phyloP scores from a whole-genome alignment of 805 yeast genomes.

The Groenewaldozyma tartarivorans region DNA sequence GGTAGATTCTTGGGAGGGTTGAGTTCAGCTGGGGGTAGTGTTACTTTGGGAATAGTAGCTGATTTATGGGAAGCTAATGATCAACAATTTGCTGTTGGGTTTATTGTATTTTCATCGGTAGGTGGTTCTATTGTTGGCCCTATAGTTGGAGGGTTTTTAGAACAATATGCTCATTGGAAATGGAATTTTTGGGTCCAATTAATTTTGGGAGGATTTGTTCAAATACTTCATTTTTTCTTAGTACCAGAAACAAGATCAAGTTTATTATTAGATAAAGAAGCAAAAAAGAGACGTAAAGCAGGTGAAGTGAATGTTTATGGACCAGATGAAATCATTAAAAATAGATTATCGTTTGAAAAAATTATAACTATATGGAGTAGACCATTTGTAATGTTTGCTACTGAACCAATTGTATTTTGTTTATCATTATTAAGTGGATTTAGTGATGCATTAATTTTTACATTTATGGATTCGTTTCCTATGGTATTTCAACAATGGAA shows the following conservation, averaged over 20 bases:
- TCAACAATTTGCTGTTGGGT: slow-evolving; percentile 39
- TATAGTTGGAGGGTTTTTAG: slow-evolving; percentile 43
- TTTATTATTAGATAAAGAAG: slow-evolving; percentile 1
- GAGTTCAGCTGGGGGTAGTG: slow-evolving; percentile 44
- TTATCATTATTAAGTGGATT: slow-evolving; percentile 33
- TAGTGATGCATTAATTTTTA: slow-evolving; percentile 34
- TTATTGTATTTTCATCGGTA: slow-evolving; percentile 45
- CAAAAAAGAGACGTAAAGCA: slow-evolving; percentile 2
- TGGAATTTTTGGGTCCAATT: slow-evolving; percentile 24
- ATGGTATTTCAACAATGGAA: slow-evolving; percentile 30
- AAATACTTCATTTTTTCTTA: neutral
- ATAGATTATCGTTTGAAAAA: slow-evolving; percentile 20
- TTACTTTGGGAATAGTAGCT: slow-evolving; percentile 44
- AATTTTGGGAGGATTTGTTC: slow-evolving; percentile 2
- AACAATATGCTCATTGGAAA: slow-evolving; percentile 52
- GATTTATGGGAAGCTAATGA: slow-evolving; percentile 36
- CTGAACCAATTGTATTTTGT: slow-evolving; percentile 33
- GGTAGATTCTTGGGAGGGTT: slow-evolving; percentile 41
- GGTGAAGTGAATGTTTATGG: neutral
- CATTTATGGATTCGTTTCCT: slow-evolving; percentile 31
- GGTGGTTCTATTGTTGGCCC: slow-evolving; percentile 47
- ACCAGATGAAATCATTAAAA: neutral
- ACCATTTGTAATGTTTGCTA: slow-evolving; percentile 32
- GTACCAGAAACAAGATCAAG: neutral
- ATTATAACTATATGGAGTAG: slow-evolving; percentile 29